Evolutionary conservation across 164 flowering plant species (phyloP).

Genomic region (Liquidambar formosana): DNA sequence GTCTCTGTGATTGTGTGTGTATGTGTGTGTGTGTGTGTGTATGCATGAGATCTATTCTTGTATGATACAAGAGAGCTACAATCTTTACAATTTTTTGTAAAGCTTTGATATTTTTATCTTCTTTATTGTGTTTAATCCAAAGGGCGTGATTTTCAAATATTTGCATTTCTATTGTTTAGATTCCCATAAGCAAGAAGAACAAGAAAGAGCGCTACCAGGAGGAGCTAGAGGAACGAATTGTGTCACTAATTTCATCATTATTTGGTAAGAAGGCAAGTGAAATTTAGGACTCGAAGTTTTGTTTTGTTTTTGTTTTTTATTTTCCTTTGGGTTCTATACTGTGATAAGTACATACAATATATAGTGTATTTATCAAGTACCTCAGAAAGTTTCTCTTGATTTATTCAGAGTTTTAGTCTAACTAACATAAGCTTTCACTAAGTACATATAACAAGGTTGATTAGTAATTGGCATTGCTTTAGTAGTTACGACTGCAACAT

Average conservation of each 20-base stretch:
- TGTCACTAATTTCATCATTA: constrained; percentile 88
- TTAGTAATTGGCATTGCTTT: too few relatives aligned
- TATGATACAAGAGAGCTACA: too few relatives aligned
- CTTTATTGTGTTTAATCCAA: too few relatives aligned
- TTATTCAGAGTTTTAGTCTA: too few relatives aligned
- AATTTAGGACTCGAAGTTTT: constrained; percentile 6
- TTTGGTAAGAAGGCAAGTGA: constrained; percentile 85
- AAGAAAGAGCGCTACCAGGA: constrained; percentile 85
- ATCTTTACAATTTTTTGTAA: too few relatives aligned
- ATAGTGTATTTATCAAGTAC: not conserved
- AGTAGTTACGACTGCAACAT: not conserved
- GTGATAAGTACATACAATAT: not conserved
- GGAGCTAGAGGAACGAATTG: constrained; percentile 91
- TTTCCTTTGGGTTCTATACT: not conserved
- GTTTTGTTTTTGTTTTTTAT: not conserved
- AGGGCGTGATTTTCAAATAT: too few relatives aligned
- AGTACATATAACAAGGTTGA: too few relatives aligned
- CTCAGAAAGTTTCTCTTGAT: too few relatives aligned
- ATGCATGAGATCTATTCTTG: too few relatives aligned
- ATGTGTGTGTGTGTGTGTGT: too few relatives aligned
- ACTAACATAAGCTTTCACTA: too few relatives aligned
- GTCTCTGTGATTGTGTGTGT: too few relatives aligned
- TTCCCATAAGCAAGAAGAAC: constrained; percentile 79
- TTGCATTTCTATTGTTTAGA: constrained; percentile 36
- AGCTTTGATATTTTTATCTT: not conserved